These are phyloP conservation scores for Arabidopsis thaliana DNA, from an alignment of 345 rosid genomes.

Conservation along the genomic window DNA sequence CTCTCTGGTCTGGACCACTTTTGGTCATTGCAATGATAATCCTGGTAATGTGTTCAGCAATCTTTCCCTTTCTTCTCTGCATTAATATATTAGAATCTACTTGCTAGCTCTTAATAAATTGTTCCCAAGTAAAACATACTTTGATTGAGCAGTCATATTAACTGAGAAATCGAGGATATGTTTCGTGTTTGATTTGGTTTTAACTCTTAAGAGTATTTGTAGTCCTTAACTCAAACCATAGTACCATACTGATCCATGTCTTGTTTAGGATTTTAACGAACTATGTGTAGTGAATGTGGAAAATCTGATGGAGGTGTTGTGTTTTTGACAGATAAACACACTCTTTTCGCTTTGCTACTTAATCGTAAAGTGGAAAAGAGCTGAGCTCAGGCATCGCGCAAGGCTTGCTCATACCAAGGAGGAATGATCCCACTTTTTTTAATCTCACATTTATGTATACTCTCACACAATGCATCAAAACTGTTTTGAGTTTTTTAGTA, in stretches of 20 bases:
- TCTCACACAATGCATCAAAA: conserved; percentile 12
- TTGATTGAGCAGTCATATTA: neutral
- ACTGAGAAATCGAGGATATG: neutral
- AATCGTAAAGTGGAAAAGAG: conserved; percentile 91
- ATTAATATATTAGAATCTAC: neutral
- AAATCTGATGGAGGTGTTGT: conserved; percentile 7
- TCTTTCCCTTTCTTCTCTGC: conserved; percentile 3
- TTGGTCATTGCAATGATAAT: conserved; percentile 74
- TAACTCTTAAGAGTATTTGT: neutral
- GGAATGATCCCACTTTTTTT: conserved; percentile 51
- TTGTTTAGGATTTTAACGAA: neutral
- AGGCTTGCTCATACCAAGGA: conserved; percentile 71
- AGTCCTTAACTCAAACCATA: neutral
- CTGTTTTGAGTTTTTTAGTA: conserved; percentile 11
- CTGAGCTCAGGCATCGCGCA: conserved; percentile 93
- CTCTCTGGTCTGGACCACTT: conserved; percentile 97
- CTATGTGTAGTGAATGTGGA: neutral
- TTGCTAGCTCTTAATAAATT: neutral
- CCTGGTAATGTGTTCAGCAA: conserved; percentile 59
- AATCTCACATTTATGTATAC: conserved; percentile 19
- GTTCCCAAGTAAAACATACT: neutral
- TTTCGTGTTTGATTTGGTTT: neutral
- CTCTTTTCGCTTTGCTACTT: conserved; percentile 78
- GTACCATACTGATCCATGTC: neutral
- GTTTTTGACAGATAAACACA: conserved; percentile 72